Evolutionary conservation across 495 filamentous ascomycete genomes (phyloP).

Genomic region (Aspergillus incahuasiensis): DNA sequence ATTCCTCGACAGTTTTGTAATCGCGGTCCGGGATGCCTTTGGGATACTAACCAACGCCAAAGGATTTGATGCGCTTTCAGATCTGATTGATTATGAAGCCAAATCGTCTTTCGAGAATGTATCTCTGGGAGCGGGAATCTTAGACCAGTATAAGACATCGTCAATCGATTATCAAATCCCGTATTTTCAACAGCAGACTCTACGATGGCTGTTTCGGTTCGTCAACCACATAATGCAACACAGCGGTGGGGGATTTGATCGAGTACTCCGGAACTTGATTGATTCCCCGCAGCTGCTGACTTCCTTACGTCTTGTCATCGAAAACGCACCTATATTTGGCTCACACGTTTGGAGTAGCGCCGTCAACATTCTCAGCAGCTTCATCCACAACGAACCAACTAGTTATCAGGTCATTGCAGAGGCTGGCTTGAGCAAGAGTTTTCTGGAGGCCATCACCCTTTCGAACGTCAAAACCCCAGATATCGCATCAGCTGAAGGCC

Average conservation of each 20-base stretch:
- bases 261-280: slow-evolving; percentile 85
- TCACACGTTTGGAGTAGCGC: slow-evolving; percentile 91
- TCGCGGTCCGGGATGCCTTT: slow-evolving; percentile 75
- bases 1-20: slow-evolving; percentile 83
- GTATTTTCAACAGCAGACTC: slow-evolving; percentile 83
- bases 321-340: slow-evolving; percentile 72
- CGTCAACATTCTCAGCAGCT: slow-evolving; percentile 84
- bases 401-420: slow-evolving; percentile 94
- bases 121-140: slow-evolving; percentile 65
- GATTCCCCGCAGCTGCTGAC: slow-evolving; percentile 81
- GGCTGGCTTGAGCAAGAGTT: slow-evolving; percentile 79
- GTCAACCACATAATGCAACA: slow-evolving; percentile 92
- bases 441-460: slow-evolving; percentile 76
- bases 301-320: slow-evolving; percentile 75
- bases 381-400: slow-evolving; percentile 98
- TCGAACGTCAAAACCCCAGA: slow-evolving; percentile 30
- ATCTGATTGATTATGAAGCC: slow-evolving; percentile 77
- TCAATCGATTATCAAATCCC: slow-evolving; percentile 89
- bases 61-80: slow-evolving; percentile 80
- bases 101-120: slow-evolving; percentile 62
- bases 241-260: slow-evolving; percentile 78
- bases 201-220: slow-evolving; percentile 93
- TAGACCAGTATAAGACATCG: slow-evolving; percentile 68
- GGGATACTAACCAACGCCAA: slow-evolving; percentile 70
- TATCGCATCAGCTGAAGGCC: slow-evolving; percentile 28